Evolutionary conservation across 2,329 filamentous ascomycete species (phyloP).

Genomic region (Fusarium odoratissimum): DNA sequence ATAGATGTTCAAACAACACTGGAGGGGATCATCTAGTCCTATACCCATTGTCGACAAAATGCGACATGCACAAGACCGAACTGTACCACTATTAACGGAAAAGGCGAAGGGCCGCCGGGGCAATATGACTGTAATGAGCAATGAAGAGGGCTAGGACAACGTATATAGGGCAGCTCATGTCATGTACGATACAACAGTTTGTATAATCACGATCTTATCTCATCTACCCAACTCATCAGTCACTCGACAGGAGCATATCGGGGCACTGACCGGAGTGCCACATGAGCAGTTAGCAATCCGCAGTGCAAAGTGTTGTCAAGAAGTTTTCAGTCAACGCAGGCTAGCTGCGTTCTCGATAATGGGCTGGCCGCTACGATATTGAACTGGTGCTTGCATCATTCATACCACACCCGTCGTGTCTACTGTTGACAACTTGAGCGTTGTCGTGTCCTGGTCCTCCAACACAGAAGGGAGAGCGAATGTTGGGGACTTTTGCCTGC

Average conservation of each 20-base stretch:
- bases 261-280: background rate
- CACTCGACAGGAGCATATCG: background rate
- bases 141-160: constrained; percentile 4
- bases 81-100: constrained; percentile 32
- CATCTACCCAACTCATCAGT: background rate
- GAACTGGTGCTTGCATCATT: background rate
- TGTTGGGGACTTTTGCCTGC: background rate
- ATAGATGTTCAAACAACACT: background rate
- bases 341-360: background rate
- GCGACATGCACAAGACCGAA: constrained; percentile 21
- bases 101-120: background rate
- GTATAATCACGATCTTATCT: constrained; percentile 9
- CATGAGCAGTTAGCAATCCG: background rate
- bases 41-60: background rate
- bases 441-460: background rate
- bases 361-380: background rate
- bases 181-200: constrained; percentile 25
- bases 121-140: background rate
- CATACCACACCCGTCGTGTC: background rate
- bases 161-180: constrained; percentile 1
- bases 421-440: background rate
- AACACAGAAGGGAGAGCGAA: background rate
- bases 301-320: background rate
- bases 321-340: background rate
- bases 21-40: background rate